Evolutionary conservation across 352 stramenopile genomes (phyloP).

Genomic region (Aphanomyces astaci): DNA sequence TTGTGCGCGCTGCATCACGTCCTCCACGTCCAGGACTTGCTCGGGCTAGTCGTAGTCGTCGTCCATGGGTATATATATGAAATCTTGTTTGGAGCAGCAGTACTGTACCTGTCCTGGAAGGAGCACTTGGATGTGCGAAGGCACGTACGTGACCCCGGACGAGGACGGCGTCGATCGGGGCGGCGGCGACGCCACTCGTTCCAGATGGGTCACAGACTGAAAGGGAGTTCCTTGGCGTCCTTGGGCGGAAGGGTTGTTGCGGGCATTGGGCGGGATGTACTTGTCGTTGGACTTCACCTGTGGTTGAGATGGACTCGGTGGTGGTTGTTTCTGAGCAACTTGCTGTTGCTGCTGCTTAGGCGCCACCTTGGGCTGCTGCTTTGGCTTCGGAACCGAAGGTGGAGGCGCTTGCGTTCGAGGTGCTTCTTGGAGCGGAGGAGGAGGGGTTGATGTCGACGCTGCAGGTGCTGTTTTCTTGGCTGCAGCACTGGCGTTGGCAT

Average conservation of each 20-base stretch:
- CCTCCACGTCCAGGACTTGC: constrained; percentile 12
- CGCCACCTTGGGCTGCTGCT: background rate
- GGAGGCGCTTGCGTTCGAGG: too few relatives aligned
- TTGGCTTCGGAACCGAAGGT: too few relatives aligned
- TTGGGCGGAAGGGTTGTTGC: background rate
- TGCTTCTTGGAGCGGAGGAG: background rate
- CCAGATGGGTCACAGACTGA: too few relatives aligned
- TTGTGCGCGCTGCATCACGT: constrained; percentile 21
- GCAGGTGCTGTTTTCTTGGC: background rate
- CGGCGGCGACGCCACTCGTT: background rate
- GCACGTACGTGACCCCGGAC: constrained; percentile 12
- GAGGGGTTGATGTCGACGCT: background rate
- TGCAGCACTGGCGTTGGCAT: background rate
- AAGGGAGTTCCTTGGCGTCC: too few relatives aligned
- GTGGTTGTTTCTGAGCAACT: too few relatives aligned
- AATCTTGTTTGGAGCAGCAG: too few relatives aligned
- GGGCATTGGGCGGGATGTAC: background rate
- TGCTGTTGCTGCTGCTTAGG: background rate
- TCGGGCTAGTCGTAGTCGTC: constrained; percentile 5
- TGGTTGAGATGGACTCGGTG: background rate
- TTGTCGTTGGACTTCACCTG: background rate
- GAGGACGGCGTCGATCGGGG: background rate
- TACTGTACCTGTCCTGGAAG: constrained; percentile 15
- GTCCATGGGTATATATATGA: too few relatives aligned
- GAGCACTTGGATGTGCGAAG: constrained; percentile 16